A percentile compares a stretch with the other conserved stretches of the same genome.
Conservation (phyloP, 805 yeast species). For the Yamadazyma ubonensis region DNA sequence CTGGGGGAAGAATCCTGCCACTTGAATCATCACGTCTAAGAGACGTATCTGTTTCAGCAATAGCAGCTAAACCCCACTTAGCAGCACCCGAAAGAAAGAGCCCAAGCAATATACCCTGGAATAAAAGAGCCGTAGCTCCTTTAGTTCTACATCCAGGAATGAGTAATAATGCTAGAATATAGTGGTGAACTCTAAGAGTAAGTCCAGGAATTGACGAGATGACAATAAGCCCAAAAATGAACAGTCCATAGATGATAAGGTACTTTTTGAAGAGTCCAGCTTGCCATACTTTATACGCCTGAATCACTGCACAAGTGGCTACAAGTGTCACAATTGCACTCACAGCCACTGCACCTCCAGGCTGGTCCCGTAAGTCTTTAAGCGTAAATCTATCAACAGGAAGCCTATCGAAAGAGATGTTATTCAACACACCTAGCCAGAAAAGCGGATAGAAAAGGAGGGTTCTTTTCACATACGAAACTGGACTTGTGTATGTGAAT, state of each 20-base stretch:
- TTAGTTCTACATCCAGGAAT: constrained; percentile 82
- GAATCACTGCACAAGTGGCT: constrained; percentile 58
- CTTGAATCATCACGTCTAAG: constrained; percentile 74
- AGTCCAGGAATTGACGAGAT: constrained; percentile 60
- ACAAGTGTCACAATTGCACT: constrained; percentile 48
- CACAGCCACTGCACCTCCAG: constrained; percentile 74
- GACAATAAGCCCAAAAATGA: constrained; percentile 43
- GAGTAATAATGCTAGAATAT: constrained; percentile 69
- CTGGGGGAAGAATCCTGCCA: constrained; percentile 53
- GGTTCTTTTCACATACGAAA: constrained; percentile 44
- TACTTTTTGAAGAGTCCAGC: constrained; percentile 67
- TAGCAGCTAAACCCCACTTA: constrained; percentile 91
- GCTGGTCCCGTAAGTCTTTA: constrained; percentile 67
- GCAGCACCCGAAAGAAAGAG: constrained; percentile 80
- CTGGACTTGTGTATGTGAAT: constrained; percentile 21
- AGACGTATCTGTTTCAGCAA: constrained; percentile 71
- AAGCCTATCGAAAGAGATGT: constrained; percentile 81
- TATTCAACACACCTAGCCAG: constrained; percentile 84
- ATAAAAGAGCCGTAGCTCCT: constrained; percentile 66
- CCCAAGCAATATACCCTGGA: constrained; percentile 85
- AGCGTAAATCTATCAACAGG: constrained; percentile 84
- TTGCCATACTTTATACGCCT: constrained; percentile 78
- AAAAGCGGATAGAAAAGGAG: constrained; percentile 74
- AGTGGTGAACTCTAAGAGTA: constrained; percentile 75
- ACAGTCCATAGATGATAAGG: constrained; percentile 49